Evolutionary conservation across 2,329 filamentous ascomycete species (phyloP), one percentile per base, ranked within the genome.

Genomic region (Aureobasidium sp.): DNA sequence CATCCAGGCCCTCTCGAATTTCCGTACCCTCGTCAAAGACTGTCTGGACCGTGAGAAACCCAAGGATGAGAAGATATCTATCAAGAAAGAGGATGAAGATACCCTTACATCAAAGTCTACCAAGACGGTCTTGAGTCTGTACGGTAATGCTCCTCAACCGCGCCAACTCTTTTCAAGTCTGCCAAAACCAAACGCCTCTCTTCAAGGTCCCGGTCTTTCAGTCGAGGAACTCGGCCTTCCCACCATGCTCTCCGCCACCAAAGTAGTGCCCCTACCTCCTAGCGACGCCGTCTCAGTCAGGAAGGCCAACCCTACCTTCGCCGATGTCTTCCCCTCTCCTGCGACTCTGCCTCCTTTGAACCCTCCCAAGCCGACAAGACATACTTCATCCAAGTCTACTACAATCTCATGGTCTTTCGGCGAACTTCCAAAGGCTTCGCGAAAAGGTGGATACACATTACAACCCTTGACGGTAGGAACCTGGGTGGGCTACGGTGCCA

Each of bases 161-260:
- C 87, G 86, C 67, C 89, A 93, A 63, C 78, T 97, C 4, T 97
- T 94, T 72, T 96, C 93, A 5, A 96, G 92, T 73, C 78, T 96
- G 54, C 89, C 88, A 66, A 79, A 83, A 60, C 75, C 66, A 60
- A 42, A 65, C 11, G 52, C 60, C 15, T 63, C 57, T 13, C 54
- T 62, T 16, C 32, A 59, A n/a, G 61, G 64, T 27, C n/a, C 69
- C 1, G 72, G 75, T 39, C 69, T 78, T 32, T 71, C 69, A 0
- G 75, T 91, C 10, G 81, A 83, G 57, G 87, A 90, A 69, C 79
- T 81, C 41, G 82, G 78, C 25, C 77, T 97, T 29, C 92, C 92
- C 0, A 86, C 85, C 62, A 90, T 91, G 41, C 83, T 96, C 45
- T 84, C 84, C 21, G 81, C 85, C 6, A 89, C 87, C 2, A 85